These are phyloP conservation scores for Peterozyma toletana DNA, from an alignment of 805 yeast genomes.

Conservation along the genomic window DNA sequence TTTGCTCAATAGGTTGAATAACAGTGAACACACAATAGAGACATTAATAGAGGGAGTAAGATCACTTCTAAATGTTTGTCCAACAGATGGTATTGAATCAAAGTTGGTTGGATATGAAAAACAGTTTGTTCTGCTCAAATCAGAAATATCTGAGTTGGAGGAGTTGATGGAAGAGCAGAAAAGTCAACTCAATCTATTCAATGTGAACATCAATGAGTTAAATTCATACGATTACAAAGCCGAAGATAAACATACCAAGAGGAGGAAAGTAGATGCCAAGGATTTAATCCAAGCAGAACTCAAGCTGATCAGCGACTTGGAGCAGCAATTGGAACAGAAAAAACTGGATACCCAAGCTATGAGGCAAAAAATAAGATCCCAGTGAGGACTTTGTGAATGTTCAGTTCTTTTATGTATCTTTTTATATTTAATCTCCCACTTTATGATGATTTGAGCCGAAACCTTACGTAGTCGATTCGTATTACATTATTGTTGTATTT, in stretches of 20 bases:
- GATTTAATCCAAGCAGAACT: constrained; percentile 38
- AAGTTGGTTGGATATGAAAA: constrained; percentile 17
- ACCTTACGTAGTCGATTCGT: too few species aligned
- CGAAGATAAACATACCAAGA: constrained; percentile 8
- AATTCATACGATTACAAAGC: constrained; percentile 2
- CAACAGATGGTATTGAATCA: constrained; percentile 28
- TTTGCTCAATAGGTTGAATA: constrained; percentile 22
- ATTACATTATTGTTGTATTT: too few species aligned
- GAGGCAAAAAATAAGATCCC: too few species aligned
- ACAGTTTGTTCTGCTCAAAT: constrained; percentile 26
- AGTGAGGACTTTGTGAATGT: too few species aligned
- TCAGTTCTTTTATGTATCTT: too few species aligned
- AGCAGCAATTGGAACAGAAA: constrained; percentile 24
- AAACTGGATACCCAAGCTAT: background rate
- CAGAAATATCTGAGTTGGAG: constrained; percentile 35
- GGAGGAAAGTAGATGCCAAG: constrained; percentile 21
- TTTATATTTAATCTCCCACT: too few species aligned
- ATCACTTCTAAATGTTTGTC: constrained; percentile 25
- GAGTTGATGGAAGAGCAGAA: constrained; percentile 35
- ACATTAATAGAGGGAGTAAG: constrained; percentile 36
- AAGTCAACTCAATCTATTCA: constrained; percentile 28
- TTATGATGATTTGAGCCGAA: too few species aligned
- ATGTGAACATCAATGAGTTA: constrained; percentile 20
- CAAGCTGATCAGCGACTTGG: constrained; percentile 34
- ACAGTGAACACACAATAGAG: constrained; percentile 29